Conservation (phyloP, 2,329 filamentous ascomycete genomes). For the Claviceps africana region DNA sequence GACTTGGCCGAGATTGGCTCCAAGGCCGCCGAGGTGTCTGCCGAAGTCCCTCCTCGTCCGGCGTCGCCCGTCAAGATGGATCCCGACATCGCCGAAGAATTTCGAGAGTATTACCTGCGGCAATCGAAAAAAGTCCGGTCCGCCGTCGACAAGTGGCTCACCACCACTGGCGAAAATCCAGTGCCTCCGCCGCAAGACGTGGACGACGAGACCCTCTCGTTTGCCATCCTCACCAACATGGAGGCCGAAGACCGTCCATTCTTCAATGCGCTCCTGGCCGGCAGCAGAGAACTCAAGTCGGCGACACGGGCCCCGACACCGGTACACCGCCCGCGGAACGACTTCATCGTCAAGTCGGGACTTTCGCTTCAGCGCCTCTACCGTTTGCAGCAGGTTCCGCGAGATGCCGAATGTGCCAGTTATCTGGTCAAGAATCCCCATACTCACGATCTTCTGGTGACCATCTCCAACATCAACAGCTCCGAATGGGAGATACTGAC, state of each 20-base stretch:
- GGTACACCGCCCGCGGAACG: conserved; percentile 48
- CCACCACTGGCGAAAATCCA: conserved; percentile 59
- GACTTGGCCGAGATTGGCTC: conserved; percentile 49
- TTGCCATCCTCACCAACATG: conserved; percentile 84
- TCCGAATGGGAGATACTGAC: conserved; percentile 96
- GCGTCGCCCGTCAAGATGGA: conserved; percentile 62
- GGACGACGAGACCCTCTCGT: conserved; percentile 84
- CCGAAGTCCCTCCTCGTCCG: conserved; percentile 44
- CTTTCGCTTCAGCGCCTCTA: conserved; percentile 76
- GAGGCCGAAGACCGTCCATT: conserved; percentile 60
- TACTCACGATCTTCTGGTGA: conserved; percentile 76
- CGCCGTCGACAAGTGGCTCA: conserved; percentile 85
- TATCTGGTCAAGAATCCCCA: conserved; percentile 72
- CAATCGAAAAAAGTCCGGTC: conserved; percentile 86
- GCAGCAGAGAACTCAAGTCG: conserved; percentile 41
- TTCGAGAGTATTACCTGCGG: conserved; percentile 78
- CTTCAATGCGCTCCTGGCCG: conserved; percentile 67
- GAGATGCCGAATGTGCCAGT: conserved; percentile 74
- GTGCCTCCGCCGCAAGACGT: conserved; percentile 72
- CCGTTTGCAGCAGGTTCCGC: conserved; percentile 54
- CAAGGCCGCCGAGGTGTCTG: conserved; percentile 46
- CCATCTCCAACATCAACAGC: conserved; percentile 71
- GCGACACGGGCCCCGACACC: conserved; percentile 55
- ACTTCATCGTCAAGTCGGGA: conserved; percentile 61
- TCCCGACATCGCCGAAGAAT: conserved; percentile 87